phyloP scores from a whole-genome alignment of 2,329 filamentous ascomycete genomes.

The Cadophora sp. region DNA sequence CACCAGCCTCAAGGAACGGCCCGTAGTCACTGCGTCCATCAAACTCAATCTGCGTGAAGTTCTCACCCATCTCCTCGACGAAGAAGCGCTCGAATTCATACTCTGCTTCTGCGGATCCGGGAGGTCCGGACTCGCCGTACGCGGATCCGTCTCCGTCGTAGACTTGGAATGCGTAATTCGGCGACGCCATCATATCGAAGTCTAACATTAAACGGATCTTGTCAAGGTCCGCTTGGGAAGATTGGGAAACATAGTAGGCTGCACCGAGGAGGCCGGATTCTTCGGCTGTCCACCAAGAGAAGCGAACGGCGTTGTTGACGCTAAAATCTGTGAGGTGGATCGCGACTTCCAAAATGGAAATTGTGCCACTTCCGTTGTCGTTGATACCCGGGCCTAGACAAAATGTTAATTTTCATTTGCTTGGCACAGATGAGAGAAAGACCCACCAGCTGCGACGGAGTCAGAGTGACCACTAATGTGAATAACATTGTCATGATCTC shows the following conservation, averaged over 20 bases:
- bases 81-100: constrained; percentile 32
- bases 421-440: not conserved
- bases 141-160: constrained; percentile 73
- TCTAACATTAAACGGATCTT: constrained; percentile 69
- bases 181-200: constrained; percentile 56
- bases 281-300: constrained; percentile 71
- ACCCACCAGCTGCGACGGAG: constrained; percentile 59
- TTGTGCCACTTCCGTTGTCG: constrained; percentile 45
- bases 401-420: not conserved
- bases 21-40: constrained; percentile 82
- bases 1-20: constrained; percentile 73
- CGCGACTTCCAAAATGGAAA: constrained; percentile 65
- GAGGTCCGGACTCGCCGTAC: constrained; percentile 66
- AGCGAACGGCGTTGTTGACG: constrained; percentile 69
- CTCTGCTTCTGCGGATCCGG: constrained; percentile 56
- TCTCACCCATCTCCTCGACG: constrained; percentile 24
- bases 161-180: constrained; percentile 69
- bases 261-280: constrained; percentile 65
- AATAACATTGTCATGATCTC: constrained; percentile 67
- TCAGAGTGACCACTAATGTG: constrained; percentile 70
- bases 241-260: constrained; percentile 63
- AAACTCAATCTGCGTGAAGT: constrained; percentile 23
- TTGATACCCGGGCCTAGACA: constrained; percentile 48
- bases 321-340: constrained; percentile 60
- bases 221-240: constrained; percentile 57